phyloP scores from a whole-genome alignment of 495 filamentous ascomycete species.

The Lasiosphaeriaceae sp. region DNA sequence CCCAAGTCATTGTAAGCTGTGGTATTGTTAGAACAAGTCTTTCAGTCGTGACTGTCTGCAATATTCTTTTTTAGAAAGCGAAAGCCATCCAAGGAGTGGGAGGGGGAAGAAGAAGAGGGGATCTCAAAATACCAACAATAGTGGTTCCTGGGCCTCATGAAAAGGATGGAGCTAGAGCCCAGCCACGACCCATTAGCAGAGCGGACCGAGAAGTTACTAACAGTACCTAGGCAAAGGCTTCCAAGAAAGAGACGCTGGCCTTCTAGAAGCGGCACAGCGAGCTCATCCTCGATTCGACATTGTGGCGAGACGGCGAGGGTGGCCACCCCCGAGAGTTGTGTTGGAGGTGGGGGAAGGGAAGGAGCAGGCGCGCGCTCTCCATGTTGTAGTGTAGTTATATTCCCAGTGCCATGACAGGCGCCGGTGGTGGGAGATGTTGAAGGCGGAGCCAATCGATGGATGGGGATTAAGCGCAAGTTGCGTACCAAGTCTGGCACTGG shows the following conservation, averaged over 20 bases:
- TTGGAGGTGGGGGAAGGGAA: background rate
- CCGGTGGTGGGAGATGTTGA: background rate
- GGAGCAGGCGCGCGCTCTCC: constrained; percentile 32
- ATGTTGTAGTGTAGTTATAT: constrained; percentile 1
- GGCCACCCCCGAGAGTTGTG: background rate
- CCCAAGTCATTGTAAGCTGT: background rate
- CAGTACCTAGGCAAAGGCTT: background rate
- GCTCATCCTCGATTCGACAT: background rate
- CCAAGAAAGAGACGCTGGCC: background rate
- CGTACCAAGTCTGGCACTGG: constrained; percentile 5
- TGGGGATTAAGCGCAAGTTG: background rate
- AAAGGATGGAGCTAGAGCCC: background rate
- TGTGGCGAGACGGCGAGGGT: background rate
- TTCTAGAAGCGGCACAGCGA: background rate
- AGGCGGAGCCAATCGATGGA: constrained; percentile 20
- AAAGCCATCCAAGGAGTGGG: background rate
- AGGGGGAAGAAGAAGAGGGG: background rate
- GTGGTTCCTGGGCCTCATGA: background rate
- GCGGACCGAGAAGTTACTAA: background rate
- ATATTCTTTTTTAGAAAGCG: background rate
- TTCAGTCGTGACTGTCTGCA: background rate
- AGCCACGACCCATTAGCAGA: background rate
- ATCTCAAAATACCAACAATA: background rate
- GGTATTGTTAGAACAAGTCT: background rate
- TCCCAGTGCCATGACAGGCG: constrained; percentile 1